Percentiles rank a stretch among this genome's conserved stretches.
phyloP scores from a whole-genome alignment of 768 basidiomycete species.

The Albatrellus ellisii region DNA sequence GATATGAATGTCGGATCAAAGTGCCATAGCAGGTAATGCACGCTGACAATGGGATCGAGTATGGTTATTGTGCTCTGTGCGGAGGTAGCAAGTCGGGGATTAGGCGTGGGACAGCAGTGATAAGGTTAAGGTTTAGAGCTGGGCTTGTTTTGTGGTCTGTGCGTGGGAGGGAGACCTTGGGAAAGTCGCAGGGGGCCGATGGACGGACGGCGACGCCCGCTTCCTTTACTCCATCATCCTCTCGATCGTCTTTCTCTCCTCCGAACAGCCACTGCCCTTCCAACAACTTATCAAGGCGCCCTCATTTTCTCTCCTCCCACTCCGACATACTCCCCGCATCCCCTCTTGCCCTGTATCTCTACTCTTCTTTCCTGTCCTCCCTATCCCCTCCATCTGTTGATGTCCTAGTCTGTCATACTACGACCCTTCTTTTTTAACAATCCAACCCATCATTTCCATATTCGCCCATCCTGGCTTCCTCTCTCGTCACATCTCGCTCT shows the following conservation, averaged over 20 bases:
- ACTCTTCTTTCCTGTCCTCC: slow-evolving; percentile 15
- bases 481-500: slow-evolving; percentile 20
- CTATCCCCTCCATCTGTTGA: slow-evolving; percentile 17
- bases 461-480: slow-evolving; percentile 22
- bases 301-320: not conserved
- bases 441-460: slow-evolving; percentile 13
- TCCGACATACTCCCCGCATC: not conserved
- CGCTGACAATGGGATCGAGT: too few species aligned
- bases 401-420: slow-evolving; percentile 8
- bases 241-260: slow-evolving; percentile 11
- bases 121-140: slow-evolving; percentile 15
- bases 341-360: not conserved
- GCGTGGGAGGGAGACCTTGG: slow-evolving; percentile 13
- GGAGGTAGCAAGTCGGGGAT: too few species aligned
- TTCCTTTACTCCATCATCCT: slow-evolving; percentile 17
- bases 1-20: too few species aligned
- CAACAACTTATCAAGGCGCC: too few species aligned
- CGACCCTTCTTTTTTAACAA: slow-evolving; percentile 12
- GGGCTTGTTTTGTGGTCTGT: slow-evolving; percentile 13
- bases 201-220: slow-evolving; percentile 16
- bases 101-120: too few species aligned
- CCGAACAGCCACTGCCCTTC: too few species aligned
- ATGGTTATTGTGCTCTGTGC: too few species aligned
- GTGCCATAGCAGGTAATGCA: too few species aligned
- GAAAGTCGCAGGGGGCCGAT: slow-evolving; percentile 11